Conservation (phyloP, 78 protist genomes). For the Dictyostelium firmibasis region DNA sequence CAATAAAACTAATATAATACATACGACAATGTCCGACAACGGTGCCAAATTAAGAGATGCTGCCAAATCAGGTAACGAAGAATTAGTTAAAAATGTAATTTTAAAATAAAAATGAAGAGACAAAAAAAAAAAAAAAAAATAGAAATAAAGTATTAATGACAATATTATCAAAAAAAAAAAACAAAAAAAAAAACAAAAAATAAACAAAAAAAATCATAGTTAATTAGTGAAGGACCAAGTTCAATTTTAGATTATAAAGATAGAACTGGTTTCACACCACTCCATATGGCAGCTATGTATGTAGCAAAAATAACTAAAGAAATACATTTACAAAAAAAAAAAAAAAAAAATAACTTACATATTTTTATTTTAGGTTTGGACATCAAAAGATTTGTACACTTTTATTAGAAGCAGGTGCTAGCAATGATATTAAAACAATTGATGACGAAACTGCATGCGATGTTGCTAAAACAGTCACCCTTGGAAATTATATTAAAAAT, state of each 20-base stretch:
- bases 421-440: constrained; percentile 17
- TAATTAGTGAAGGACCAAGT: constrained; percentile 9
- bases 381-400: constrained; percentile 51
- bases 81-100: constrained; percentile 29
- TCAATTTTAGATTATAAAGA: constrained; percentile 54
- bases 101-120: background rate
- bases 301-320: background rate
- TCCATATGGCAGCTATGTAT: constrained; percentile 77
- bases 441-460: constrained; percentile 70
- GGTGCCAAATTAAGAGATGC: constrained; percentile 76
- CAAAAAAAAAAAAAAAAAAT: too few species aligned
- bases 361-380: constrained; percentile 29
- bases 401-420: constrained; percentile 62
- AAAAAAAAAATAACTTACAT: background rate
- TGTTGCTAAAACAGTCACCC: constrained; percentile 52
- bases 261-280: constrained; percentile 68
- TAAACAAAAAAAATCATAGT: background rate
- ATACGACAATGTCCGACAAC: background rate
- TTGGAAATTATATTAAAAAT: constrained; percentile 38
- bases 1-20: background rate
- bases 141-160: too few species aligned
- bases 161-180: background rate
- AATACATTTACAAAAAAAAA: background rate
- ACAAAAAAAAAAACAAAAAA: background rate
- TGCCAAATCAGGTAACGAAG: constrained; percentile 71